Evolutionary conservation across 768 basidiomycete species (phyloP).

Genomic region (Collybia mongolica): DNA sequence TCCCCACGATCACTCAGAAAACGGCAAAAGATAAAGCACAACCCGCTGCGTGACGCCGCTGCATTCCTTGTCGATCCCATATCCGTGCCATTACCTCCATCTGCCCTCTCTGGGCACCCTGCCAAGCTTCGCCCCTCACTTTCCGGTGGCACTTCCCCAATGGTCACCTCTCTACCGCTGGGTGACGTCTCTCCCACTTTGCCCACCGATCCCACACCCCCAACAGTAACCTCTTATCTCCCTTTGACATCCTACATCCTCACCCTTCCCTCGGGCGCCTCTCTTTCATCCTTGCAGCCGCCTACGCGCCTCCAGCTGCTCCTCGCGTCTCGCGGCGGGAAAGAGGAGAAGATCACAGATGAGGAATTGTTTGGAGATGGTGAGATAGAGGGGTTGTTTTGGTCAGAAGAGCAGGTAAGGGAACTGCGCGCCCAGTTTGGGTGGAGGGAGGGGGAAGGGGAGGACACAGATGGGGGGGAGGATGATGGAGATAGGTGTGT

Average conservation of each 20-base stretch:
- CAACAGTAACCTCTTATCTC: constrained; percentile 13
- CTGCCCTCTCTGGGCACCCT: not conserved
- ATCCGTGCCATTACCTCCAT: constrained; percentile 24
- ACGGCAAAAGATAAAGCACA: constrained; percentile 13
- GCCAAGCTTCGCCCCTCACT: not conserved
- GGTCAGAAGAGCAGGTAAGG: constrained; percentile 51
- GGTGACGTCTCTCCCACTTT: not conserved
- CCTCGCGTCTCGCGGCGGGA: constrained; percentile 55
- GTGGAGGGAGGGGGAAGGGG: constrained; percentile 30
- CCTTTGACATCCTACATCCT: constrained; percentile 56
- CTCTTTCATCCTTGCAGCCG: constrained; percentile 21
- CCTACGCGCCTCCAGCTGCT: constrained; percentile 67
- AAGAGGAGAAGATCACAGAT: constrained; percentile 50
- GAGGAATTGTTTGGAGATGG: constrained; percentile 72
- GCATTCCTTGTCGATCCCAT: constrained; percentile 61
- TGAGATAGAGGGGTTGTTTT: constrained; percentile 62
- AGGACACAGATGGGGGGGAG: constrained; percentile 14
- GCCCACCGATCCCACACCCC: constrained; percentile 2
- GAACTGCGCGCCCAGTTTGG: constrained; percentile 38
- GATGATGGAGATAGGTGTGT: constrained; percentile 7
- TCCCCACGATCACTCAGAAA: not conserved
- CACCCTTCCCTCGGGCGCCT: constrained; percentile 32
- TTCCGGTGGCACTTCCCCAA: not conserved
- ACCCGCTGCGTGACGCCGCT: constrained; percentile 42
- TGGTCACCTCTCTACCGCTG: too few relatives aligned